These are phyloP conservation scores for Cadophora gregata DNA, from an alignment of 2,329 filamentous ascomycete species.

Conservation along the genomic window DNA sequence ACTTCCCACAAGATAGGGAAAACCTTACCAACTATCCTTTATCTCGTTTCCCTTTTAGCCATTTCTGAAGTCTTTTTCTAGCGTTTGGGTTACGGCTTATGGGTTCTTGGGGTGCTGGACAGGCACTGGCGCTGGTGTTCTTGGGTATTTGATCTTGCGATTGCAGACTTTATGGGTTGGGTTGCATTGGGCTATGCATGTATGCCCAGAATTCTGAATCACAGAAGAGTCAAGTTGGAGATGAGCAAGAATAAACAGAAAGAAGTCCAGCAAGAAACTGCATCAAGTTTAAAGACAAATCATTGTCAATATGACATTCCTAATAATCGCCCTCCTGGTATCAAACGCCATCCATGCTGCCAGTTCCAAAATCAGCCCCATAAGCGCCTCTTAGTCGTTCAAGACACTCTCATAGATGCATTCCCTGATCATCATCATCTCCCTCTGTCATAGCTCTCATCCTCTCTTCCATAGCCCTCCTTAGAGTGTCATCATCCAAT, in stretches of 20 bases:
- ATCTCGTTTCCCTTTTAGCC: constrained; percentile 4
- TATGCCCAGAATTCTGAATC: background rate
- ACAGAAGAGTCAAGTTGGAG: background rate
- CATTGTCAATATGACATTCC: background rate
- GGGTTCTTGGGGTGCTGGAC: background rate
- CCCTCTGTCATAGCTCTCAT: constrained; percentile 54
- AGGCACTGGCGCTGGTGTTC: constrained; percentile 23
- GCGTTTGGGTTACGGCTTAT: constrained; percentile 4
- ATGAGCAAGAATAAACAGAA: background rate
- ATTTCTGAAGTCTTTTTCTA: constrained; percentile 6
- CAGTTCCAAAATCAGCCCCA: background rate
- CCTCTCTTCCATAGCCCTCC: constrained; percentile 59
- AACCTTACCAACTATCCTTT: background rate
- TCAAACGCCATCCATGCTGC: constrained; percentile 35
- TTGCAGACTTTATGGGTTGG: constrained; percentile 19
- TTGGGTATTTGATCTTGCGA: constrained; percentile 7
- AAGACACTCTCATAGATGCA: constrained; percentile 61
- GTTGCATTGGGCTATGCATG: constrained; percentile 22
- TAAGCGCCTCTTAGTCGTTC: background rate
- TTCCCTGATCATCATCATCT: constrained; percentile 59
- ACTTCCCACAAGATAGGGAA: constrained; percentile 2
- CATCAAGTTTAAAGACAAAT: background rate
- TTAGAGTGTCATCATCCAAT: constrained; percentile 64
- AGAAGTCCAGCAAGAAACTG: background rate
- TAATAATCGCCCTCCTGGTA: constrained; percentile 27